These are phyloP conservation scores for Pythium aristosporum DNA, from an alignment of 352 stramenopile genomes.

Conservation along the genomic window DNA sequence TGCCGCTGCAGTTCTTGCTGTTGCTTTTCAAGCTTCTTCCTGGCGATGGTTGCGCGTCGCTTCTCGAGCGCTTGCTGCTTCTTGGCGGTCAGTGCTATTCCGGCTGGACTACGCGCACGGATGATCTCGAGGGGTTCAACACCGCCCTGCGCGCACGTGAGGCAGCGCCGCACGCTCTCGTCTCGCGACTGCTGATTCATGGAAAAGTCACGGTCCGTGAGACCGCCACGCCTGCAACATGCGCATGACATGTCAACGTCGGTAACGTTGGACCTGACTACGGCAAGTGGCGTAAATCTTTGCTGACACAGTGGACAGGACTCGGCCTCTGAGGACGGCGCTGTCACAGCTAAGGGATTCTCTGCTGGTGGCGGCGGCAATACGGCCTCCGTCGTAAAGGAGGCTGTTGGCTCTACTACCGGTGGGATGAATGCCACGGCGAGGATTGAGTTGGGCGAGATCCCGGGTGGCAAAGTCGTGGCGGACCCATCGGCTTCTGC, in stretches of 20 bases:
- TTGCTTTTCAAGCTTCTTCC: background rate
- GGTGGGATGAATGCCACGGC: background rate
- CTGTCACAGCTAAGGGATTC: background rate
- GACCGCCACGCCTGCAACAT: constrained; percentile 3
- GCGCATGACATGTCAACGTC: background rate
- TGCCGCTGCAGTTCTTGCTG: constrained; percentile 6
- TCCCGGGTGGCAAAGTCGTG: background rate
- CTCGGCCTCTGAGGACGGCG: background rate
- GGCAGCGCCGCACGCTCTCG: background rate
- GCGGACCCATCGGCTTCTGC: background rate
- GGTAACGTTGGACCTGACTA: background rate
- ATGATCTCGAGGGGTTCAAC: background rate
- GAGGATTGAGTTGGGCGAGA: constrained; percentile 6
- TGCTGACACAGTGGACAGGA: constrained; percentile 6
- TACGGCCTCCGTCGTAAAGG: background rate
- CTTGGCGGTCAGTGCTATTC: background rate
- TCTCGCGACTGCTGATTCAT: background rate
- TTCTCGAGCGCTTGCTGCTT: background rate
- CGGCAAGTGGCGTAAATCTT: background rate
- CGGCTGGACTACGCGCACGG: background rate
- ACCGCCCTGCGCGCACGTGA: constrained; percentile 4
- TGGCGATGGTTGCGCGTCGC: background rate
- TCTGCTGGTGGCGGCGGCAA: background rate
- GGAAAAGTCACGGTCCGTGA: constrained; percentile 2
- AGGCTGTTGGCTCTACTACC: background rate